Conservation (phyloP, 768 basidiomycete species). For the Cystofilobasidium macerans region DNA sequence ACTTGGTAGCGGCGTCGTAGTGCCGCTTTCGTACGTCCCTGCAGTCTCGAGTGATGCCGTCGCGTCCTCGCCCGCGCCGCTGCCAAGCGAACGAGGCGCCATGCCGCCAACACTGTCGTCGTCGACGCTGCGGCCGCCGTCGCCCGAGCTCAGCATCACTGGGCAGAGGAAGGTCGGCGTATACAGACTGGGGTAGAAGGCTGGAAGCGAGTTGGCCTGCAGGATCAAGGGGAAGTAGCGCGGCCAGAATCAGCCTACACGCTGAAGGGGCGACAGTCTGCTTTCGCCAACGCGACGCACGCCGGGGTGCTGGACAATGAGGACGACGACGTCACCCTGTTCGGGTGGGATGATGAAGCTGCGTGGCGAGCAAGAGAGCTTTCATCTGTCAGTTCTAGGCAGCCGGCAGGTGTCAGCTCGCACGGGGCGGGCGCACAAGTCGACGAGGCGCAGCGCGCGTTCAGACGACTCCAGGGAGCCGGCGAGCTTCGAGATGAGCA, state of each 20-base stretch:
- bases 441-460: slow-evolving; percentile 8
- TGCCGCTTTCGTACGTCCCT: not conserved
- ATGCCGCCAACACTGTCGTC: slow-evolving; percentile 6
- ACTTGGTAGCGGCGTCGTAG: not conserved
- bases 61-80: not conserved
- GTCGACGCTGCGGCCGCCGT: not conserved
- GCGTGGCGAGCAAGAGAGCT: not conserved
- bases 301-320: slow-evolving; percentile 62
- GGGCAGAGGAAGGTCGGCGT: slow-evolving; percentile 55
- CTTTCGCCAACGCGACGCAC: too few species aligned
- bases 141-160: slow-evolving; percentile 32
- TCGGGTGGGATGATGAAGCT: slow-evolving; percentile 39
- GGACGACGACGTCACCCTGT: slow-evolving; percentile 57
- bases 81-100: not conserved
- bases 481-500: not conserved
- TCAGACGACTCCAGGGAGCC: slow-evolving; percentile 1
- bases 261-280: too few species aligned
- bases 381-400: not conserved
- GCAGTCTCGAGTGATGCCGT: not conserved
- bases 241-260: too few species aligned
- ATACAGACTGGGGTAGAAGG: slow-evolving; percentile 57
- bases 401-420: not conserved
- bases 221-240: too few species aligned
- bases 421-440: slow-evolving; percentile 11
- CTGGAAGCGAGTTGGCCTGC: slow-evolving; percentile 56